Percentiles rank a stretch among this genome's conserved stretches.
phyloP scores from a whole-genome alignment of 2,329 filamentous ascomycete species.

The Penicillium sp. region DNA sequence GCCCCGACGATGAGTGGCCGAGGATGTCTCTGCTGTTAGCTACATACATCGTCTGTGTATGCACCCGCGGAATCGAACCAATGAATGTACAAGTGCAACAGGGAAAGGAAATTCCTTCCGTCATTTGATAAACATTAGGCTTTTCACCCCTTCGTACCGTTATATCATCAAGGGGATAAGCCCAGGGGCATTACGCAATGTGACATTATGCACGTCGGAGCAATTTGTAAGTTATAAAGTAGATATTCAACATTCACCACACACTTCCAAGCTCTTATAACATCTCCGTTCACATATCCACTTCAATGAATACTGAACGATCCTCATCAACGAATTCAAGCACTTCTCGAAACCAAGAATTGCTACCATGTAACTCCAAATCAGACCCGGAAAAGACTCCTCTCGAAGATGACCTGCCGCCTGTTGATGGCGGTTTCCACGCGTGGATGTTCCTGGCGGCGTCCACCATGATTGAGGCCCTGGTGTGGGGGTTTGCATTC shows the following conservation, averaged over 20 bases:
- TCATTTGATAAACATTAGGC: not conserved
- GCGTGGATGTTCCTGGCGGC: constrained; percentile 52
- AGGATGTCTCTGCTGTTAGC: not conserved
- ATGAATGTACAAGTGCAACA: constrained; percentile 1
- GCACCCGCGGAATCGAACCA: constrained; percentile 1
- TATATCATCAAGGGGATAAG: not conserved
- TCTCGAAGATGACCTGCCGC: constrained; percentile 24
- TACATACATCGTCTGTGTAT: constrained; percentile 5
- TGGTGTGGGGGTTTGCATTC: constrained; percentile 50
- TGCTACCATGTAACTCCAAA: constrained; percentile 5
- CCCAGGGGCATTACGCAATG: constrained; percentile 15
- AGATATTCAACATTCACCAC: not conserved
- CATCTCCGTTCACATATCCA: not conserved
- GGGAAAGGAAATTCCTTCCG: not conserved
- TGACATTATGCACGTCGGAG: constrained; percentile 6
- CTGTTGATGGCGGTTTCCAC: constrained; percentile 39
- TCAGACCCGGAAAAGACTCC: not conserved
- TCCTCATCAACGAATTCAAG: constrained; percentile 2
- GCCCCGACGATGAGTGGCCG: not conserved
- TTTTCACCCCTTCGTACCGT: constrained; percentile 14
- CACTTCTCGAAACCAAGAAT: not conserved
- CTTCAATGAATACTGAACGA: not conserved
- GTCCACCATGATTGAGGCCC: constrained; percentile 54
- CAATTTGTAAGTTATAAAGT: not conserved
- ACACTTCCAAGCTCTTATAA: not conserved